Evolutionary conservation across 1,284 basidiomycete species (phyloP), one percentile per base, ranked within the genome.

Genomic region (Mixia osmundae): DNA sequence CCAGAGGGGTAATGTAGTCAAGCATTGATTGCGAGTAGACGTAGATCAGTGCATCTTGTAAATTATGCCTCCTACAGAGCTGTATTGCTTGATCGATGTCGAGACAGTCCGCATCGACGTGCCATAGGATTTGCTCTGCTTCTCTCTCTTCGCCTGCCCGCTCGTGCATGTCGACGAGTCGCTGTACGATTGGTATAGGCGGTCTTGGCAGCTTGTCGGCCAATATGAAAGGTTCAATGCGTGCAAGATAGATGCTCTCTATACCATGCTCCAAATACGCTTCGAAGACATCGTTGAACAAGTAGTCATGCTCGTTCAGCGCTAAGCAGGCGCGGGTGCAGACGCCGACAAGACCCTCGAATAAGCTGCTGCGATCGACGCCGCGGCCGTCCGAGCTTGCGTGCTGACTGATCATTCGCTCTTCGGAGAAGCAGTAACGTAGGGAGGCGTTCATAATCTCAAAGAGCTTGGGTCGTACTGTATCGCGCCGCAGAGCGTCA

Each of bases 11-110:
- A 16, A 85, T 71, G 47, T 76, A 94, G 54, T 99, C 91, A 40
- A 64, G 64, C 49, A 99, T 58, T 2, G 82, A 80, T 20, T 30
- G 6, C 9, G 76, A 91, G 56, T 85, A 91, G 25, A 97, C 75
- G 53, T 94, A 87, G 42, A 89, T 76, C 42, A 97, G 65, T 0
- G 89, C 87, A 51, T 95, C 89, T 61, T 85, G 94, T 2, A 97
- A 66, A 21, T 66, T 63, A 49, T 82, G 69, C 37, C 63, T 64
- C 50, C 80, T 72, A 51, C 91, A 97, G 3, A 99, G 62, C 12
- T 59, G 66, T 42, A 95, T 73, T 1, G 76, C 76, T 56, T 95
- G 91, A 52, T 97, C 78, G 54, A 95, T 73, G 52, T 99, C 91
- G 40, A 99, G 61, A 47, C 74, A 79, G 11, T 68, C 61, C 0